Conservation (phyloP, 129 eudicot species). For the Flaveria brownii region DNA sequence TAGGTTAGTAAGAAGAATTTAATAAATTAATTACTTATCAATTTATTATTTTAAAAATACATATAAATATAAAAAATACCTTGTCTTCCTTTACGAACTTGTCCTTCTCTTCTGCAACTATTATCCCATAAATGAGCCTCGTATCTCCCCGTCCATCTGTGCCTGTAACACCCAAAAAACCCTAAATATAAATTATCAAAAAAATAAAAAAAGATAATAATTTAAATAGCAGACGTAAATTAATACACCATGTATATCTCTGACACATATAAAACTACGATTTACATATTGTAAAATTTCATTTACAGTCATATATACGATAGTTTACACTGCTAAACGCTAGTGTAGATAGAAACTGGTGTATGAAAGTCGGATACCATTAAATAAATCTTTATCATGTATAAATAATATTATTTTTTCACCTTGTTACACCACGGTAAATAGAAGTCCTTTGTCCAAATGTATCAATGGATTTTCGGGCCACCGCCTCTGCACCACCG, state of each 20-base stretch:
- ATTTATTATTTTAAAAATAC: background rate
- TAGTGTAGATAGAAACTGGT: no score
- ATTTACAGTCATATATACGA: no score
- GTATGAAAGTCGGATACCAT: no score
- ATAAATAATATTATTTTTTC: background rate
- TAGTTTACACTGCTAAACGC: no score
- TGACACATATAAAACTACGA: no score
- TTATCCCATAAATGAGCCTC: conserved; percentile 99
- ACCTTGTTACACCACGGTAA: conserved; percentile 99
- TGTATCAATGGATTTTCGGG: conserved; percentile 74
- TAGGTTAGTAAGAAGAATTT: conserved; percentile 27
- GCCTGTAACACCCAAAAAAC: conserved; percentile 54
- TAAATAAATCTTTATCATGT: background rate
- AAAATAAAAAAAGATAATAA: background rate
- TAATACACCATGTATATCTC: no score
- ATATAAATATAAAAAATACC: conserved; percentile 36
- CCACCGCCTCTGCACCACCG: conserved; percentile 51
- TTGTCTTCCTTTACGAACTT: conserved; percentile 97
- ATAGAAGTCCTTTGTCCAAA: conserved; percentile 97
- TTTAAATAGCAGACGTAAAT: background rate
- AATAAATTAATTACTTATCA: background rate
- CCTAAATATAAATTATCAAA: conserved; percentile 16
- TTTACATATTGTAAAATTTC: no score
- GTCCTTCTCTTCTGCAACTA: conserved; percentile 98
- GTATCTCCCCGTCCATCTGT: conserved; percentile 97